These are phyloP conservation scores for Backusella sp. DNA, from an alignment of 192 early-diverging fungal genomes.

Conservation along the genomic window DNA sequence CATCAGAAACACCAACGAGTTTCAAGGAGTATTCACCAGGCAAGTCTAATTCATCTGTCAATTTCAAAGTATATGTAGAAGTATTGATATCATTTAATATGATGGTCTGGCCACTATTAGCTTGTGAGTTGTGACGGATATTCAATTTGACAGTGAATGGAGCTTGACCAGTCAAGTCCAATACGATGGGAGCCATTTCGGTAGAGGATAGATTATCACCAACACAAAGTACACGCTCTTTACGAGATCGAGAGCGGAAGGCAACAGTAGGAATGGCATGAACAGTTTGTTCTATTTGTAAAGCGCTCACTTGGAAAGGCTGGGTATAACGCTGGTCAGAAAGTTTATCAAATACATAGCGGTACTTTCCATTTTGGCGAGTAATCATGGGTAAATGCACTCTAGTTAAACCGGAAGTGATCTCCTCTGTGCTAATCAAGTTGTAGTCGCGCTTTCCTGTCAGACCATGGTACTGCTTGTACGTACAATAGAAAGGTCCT, in stretches of 20 bases:
- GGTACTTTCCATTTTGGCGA: slow-evolving; percentile 26
- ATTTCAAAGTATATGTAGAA: slow-evolving; percentile 18
- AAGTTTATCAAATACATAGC: slow-evolving; percentile 36
- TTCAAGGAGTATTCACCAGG: slow-evolving; percentile 37
- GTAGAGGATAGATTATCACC: slow-evolving; percentile 25
- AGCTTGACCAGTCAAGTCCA: slow-evolving; percentile 34
- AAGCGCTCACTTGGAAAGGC: slow-evolving; percentile 12
- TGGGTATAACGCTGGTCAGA: slow-evolving; percentile 39
- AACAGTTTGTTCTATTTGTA: slow-evolving; percentile 37
- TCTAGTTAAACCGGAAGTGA: slow-evolving; percentile 27
- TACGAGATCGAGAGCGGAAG: slow-evolving; percentile 16
- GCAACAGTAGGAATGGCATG: slow-evolving; percentile 29
- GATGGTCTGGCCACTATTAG: slow-evolving; percentile 12
- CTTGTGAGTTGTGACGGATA: slow-evolving; percentile 25
- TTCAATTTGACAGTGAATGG: slow-evolving; percentile 36
- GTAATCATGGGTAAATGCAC: slow-evolving; percentile 36
- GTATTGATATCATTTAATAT: slow-evolving; percentile 29
- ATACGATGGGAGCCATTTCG: slow-evolving; percentile 20
- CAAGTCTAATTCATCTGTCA: slow-evolving; percentile 18
- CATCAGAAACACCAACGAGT: slow-evolving; percentile 35
- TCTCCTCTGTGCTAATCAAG: slow-evolving; percentile 12
- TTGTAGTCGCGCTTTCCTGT: slow-evolving; percentile 2
- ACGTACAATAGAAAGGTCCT: slow-evolving; percentile 29
- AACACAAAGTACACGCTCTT: slow-evolving; percentile 34
- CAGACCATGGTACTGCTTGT: slow-evolving; percentile 12